Percentiles rank a stretch among this genome's conserved stretches.
Conservation (phyloP, 1,284 basidiomycete genomes). For the Marasmius oreades region DNA sequence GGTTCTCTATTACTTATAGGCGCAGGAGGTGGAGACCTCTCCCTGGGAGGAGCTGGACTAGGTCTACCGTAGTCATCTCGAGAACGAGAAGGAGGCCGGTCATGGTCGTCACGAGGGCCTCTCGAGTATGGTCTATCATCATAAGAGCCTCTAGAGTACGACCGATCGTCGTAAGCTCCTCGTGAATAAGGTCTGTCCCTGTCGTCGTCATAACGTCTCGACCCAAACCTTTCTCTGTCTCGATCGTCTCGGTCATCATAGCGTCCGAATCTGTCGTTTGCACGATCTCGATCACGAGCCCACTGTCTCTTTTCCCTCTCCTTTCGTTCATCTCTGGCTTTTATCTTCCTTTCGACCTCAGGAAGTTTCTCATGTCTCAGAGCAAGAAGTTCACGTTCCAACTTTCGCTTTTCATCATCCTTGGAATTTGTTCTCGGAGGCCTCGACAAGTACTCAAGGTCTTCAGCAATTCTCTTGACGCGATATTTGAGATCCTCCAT, state of each 20-base stretch:
- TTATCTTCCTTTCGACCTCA: slow-evolving; percentile 84
- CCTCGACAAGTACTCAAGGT: slow-evolving; percentile 86
- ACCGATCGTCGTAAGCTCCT: slow-evolving; percentile 34
- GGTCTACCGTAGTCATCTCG: slow-evolving; percentile 15
- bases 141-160: slow-evolving; percentile 32
- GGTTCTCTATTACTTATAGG: slow-evolving; percentile 34
- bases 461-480: slow-evolving; percentile 88
- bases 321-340: slow-evolving; percentile 75
- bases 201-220: slow-evolving; percentile 37
- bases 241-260: slow-evolving; percentile 46
- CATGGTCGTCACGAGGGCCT: slow-evolving; percentile 26
- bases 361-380: slow-evolving; percentile 93
- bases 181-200: slow-evolving; percentile 35
- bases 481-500: slow-evolving; percentile 86
- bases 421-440: slow-evolving; percentile 74
- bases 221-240: slow-evolving; percentile 37
- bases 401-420: slow-evolving; percentile 82
- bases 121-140: slow-evolving; percentile 31
- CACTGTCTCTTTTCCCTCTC: slow-evolving; percentile 79
- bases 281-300: slow-evolving; percentile 76
- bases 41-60: slow-evolving; percentile 41
- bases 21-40: slow-evolving; percentile 45
- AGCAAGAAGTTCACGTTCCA: slow-evolving; percentile 86
- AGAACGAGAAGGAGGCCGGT: slow-evolving; percentile 15
- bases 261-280: slow-evolving; percentile 79